phyloP scores from a whole-genome alignment of 441 rosid species.

The Corymbia citriodora region DNA sequence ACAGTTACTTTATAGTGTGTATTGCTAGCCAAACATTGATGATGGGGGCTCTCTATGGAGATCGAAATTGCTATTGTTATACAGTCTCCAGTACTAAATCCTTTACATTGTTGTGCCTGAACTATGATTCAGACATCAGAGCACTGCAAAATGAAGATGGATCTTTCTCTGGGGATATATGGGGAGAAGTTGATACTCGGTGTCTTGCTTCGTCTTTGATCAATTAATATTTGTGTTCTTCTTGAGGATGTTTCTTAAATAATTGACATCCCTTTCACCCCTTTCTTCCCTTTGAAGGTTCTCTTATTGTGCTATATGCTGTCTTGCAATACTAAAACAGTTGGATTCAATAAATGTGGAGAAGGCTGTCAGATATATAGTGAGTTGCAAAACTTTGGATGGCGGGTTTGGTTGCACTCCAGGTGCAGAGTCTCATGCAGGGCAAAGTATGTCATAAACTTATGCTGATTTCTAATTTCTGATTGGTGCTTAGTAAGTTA shows the following conservation, averaged over 20 bases:
- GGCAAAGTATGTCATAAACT: constrained; percentile 60
- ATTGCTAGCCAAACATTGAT: background rate
- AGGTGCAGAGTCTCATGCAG: constrained; percentile 93
- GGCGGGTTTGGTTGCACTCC: constrained; percentile 88
- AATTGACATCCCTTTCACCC: too few species aligned
- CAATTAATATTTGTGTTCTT: too few species aligned
- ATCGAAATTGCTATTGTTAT: background rate
- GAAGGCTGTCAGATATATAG: too few species aligned
- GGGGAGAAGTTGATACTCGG: too few species aligned
- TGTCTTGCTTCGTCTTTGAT: too few species aligned
- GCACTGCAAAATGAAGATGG: constrained; percentile 76
- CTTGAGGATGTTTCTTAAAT: too few species aligned
- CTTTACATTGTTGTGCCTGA: constrained; percentile 26
- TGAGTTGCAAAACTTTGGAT: too few species aligned
- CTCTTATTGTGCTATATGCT: too few species aligned
- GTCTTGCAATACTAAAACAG: too few species aligned
- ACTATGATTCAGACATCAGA: constrained; percentile 45
- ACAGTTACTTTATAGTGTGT: background rate
- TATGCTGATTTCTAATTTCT: background rate
- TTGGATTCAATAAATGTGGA: too few species aligned
- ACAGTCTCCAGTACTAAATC: background rate
- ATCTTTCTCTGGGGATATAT: too few species aligned
- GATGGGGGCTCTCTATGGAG: background rate
- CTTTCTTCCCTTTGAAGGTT: too few species aligned
- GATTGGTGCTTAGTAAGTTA: background rate